Conservation (phyloP, 352 stramenopile species). For the Aphanomyces astaci region DNA sequence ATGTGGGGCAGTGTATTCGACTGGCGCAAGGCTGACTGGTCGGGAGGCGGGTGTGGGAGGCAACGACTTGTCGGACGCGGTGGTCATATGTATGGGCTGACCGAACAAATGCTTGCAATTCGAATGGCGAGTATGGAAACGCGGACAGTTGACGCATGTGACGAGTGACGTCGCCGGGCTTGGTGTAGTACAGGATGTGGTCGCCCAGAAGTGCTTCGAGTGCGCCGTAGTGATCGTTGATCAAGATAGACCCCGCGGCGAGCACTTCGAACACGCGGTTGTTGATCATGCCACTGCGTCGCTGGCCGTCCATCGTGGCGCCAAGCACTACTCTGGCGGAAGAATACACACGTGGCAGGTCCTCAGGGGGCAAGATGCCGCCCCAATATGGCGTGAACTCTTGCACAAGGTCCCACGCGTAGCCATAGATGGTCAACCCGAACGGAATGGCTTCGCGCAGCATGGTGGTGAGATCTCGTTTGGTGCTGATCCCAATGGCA, state of each 20-base stretch:
- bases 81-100: constrained; percentile 26
- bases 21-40: neutral
- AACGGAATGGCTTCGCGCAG: constrained; percentile 25
- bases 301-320: constrained; percentile 30
- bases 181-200: constrained; percentile 19
- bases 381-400: constrained; percentile 23
- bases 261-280: constrained; percentile 35
- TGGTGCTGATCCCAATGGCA: constrained; percentile 27
- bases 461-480: constrained; percentile 28
- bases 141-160: constrained; percentile 22
- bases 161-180: constrained; percentile 25
- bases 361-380: constrained; percentile 24
- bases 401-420: constrained; percentile 23
- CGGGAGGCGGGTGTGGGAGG: neutral
- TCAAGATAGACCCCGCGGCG: constrained; percentile 26
- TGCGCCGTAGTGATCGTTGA: constrained; percentile 29
- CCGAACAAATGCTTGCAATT: constrained; percentile 12
- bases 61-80: constrained; percentile 25
- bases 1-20: neutral
- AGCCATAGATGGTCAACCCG: constrained; percentile 29
- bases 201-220: constrained; percentile 29
- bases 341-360: constrained; percentile 24
- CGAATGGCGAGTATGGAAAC: neutral
- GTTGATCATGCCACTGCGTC: constrained; percentile 31
- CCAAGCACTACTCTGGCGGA: constrained; percentile 26